Evolutionary conservation across 768 basidiomycete species (phyloP), one percentile per base, ranked within the genome.

Genomic region (Dentipellis sp.): DNA sequence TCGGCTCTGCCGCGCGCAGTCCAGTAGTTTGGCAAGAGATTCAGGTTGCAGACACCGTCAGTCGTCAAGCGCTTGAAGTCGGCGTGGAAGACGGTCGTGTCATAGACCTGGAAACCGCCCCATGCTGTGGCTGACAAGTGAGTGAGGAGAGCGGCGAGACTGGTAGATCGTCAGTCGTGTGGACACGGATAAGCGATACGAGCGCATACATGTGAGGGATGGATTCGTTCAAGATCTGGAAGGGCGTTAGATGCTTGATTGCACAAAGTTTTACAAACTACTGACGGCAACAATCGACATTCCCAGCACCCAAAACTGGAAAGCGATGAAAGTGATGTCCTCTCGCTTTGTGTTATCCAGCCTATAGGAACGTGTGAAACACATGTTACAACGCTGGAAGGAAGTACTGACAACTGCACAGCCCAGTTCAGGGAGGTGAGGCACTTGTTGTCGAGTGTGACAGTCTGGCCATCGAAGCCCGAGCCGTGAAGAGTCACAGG

Each of bases 261-360:
- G 34, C 11, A 51, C 52, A 35, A 54, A 34, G 45, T 9, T 10
- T 14, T 22, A 10, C 59, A 51, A 39, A 2, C 22, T 51, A 62
- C 69, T 60, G 53, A 64, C 68, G 40, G 88, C 88, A 46, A 88
- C 83, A 29, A 84, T 56, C 10, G 86, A 88, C 83, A 89, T 85
- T 34, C 83, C 86, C 14, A 89, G 72, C 6, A 88, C 81, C 88
- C 89, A 91, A 54, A 88, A 70, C 61, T 91, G 86, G 71, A 90
- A 91, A 6, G 77, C 75, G 40, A 91, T 82, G 68, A 90, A 90
- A 10, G 84, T 78, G 57, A 88, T 69, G 66, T 91, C 89, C 64
- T 90, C 87, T 23, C 88, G 82, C 66, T 86, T 79, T 29, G 86
- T 88, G 64, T 88, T 79, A 53, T 73, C 73, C 53, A 91, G 75